phyloP scores from a whole-genome alignment of 106 monocot species.

The Dendrobium chrysotoxum region DNA sequence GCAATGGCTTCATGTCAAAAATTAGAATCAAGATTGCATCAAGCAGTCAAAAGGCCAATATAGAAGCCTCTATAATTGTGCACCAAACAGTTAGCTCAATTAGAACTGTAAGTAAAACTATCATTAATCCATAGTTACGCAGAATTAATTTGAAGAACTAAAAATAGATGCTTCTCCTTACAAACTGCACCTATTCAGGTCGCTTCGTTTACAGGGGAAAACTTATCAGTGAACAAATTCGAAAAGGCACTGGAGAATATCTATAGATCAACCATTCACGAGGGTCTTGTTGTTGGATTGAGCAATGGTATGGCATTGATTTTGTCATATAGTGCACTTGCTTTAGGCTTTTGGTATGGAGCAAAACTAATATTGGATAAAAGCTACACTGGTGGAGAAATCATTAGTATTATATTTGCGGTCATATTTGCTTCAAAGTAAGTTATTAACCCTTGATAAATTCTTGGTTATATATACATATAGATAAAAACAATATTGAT shows the following conservation, averaged over 20 bases:
- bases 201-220: conserved; percentile 48
- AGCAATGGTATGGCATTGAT: conserved; percentile 32
- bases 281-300: conserved; percentile 28
- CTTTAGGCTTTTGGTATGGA: conserved; percentile 65
- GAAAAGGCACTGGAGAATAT: conserved; percentile 18
- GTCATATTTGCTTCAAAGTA: conserved; percentile 49
- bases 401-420: conserved; percentile 44
- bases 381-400: conserved; percentile 52
- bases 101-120: conserved; percentile 22
- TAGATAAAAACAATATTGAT: background rate
- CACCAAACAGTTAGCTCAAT: conserved; percentile 38
- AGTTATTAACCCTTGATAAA: background rate
- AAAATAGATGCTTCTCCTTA: no score
- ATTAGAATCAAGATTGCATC: conserved; percentile 19
- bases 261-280: conserved; percentile 25
- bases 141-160: no score
- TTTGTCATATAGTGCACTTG: conserved; percentile 35
- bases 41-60: conserved; percentile 20
- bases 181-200: conserved; percentile 20
- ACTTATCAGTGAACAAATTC: conserved; percentile 23
- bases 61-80: conserved; percentile 20
- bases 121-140: background rate
- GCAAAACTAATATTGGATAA: conserved; percentile 42
- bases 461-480: no score
- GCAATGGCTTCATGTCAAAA: conserved; percentile 13